Percentiles rank a stretch among this genome's conserved stretches.
Evolutionary conservation across 1,139 yeast species (phyloP).

Genomic region (Groenewaldozyma sp.): DNA sequence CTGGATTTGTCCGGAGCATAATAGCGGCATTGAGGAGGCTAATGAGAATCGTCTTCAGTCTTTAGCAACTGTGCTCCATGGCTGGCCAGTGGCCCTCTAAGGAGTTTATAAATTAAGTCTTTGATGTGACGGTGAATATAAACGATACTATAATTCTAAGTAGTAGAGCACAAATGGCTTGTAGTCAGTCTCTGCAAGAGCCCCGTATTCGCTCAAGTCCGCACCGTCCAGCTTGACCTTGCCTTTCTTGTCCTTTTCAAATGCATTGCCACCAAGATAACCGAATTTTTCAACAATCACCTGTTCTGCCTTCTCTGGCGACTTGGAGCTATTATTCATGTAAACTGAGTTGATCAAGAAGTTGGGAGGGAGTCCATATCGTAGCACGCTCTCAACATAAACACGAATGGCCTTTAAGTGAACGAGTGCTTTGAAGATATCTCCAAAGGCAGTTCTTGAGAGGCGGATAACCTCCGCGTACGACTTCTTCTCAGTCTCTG

Average conservation of each 20-base stretch:
- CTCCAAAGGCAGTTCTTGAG: conserved; percentile 80
- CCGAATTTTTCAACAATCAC: conserved; percentile 70
- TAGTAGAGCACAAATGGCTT: conserved; percentile 89
- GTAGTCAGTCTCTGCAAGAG: conserved; percentile 86
- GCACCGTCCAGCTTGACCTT: conserved; percentile 53
- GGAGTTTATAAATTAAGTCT: too few relatives aligned
- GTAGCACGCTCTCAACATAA: conserved; percentile 63
- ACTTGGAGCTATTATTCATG: conserved; percentile 11
- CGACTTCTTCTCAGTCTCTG: conserved; percentile 61
- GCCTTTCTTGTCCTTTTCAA: conserved; percentile 53
- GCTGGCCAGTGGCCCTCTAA: too few relatives aligned
- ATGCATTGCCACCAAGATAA: conserved; percentile 85
- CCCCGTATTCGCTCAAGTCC: conserved; percentile 75
- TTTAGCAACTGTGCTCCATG: too few relatives aligned
- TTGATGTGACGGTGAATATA: too few relatives aligned
- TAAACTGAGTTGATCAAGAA: conserved; percentile 49
- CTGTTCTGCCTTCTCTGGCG: conserved; percentile 49
- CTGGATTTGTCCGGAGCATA: too few relatives aligned
- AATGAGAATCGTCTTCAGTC: too few relatives aligned
- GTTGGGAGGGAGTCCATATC: conserved; percentile 95
- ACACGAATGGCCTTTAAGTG: conserved; percentile 67
- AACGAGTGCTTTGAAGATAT: conserved; percentile 75
- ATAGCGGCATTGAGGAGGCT: too few relatives aligned
- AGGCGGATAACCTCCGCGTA: conserved; percentile 75
- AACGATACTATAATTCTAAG: conserved; percentile 29